Base-by-base conservation (phyloP, 345 rosid genomes). In the Hevea brasiliensis region DNA sequence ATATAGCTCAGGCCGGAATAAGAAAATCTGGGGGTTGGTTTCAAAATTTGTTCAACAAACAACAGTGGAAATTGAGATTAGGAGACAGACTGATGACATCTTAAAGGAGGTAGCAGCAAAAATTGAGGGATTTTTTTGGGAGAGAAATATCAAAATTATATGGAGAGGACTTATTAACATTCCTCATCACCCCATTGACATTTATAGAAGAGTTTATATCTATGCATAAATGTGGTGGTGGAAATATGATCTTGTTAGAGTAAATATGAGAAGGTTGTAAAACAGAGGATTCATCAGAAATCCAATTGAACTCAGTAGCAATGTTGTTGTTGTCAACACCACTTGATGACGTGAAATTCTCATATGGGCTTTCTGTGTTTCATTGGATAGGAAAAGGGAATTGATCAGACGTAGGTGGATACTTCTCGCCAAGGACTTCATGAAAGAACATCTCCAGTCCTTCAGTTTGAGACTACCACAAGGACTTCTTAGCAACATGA, bases 51-150 rank as follows among this genome's bases (percentile, higher is more conserved):
- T 86, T 89, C 83, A 88, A 77, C 47, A 88, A 72, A 67, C 77
- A 88, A 13, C 91, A 72, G 53, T 84, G 81, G 84, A 86, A 82
- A 95, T 92, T 13, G 98, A 92, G 82, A 81, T 92, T 23, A 90
- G 82, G 80, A 96, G 96, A 67, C 12, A 89, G 76, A 88, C 87
- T 0, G 94, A 91, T 79, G 96, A 91, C 68, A 78, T 92, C 63
- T 45, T 92, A 18, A 89, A 78, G 77, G 97, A 95, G 83, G 97
- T 96, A 4, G 97, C 97, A 1, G 87, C 87, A 3, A 95, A 88
- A 84, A 92, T 89, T 0, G 87, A 87, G 59, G 97, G 98, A 67
- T 95, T 92, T 81, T 41, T 92, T 94, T 2, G 97, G 98, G 54
- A 87, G 99, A 70, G 94, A 95, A 77, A 91, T 92, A 9, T 97